Percentiles rank a stretch among this genome's conserved stretches.
Evolutionary conservation across 169 alveolate species (phyloP).

Genomic region (Cryptosporidium muris): DNA sequence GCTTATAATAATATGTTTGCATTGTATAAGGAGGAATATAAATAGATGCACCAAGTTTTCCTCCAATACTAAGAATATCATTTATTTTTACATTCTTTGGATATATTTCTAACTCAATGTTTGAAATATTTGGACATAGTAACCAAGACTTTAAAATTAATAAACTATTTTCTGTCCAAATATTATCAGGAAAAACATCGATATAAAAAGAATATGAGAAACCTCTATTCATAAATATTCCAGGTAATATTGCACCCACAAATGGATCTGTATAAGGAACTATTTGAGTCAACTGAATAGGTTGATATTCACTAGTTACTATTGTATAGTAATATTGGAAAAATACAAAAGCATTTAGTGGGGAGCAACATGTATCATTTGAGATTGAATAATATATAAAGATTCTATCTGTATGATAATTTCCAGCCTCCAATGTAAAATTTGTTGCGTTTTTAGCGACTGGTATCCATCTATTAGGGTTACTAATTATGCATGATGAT

Average conservation of each 20-base stretch:
- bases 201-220: constrained; percentile 56
- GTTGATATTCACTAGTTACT: constrained; percentile 49
- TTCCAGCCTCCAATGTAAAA: constrained; percentile 21
- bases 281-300: constrained; percentile 59
- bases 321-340: constrained; percentile 57
- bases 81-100: constrained; percentile 27
- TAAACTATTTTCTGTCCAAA: constrained; percentile 32
- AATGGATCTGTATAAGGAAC: constrained; percentile 64
- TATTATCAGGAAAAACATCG: constrained; percentile 40
- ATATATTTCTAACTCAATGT: constrained; percentile 14
- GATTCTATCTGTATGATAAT: constrained; percentile 38
- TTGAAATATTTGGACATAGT: constrained; percentile 54
- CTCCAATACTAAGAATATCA: constrained; percentile 19
- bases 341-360: constrained; percentile 40
- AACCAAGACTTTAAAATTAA: constrained; percentile 34
- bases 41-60: constrained; percentile 62
- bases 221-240: constrained; percentile 65
- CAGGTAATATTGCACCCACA: constrained; percentile 62
- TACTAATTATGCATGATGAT: constrained; percentile 38
- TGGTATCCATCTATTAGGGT: constrained; percentile 52
- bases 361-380: constrained; percentile 65
- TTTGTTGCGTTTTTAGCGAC: constrained; percentile 41
- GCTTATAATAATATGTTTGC: constrained; percentile 24
- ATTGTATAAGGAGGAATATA: constrained; percentile 40
- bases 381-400: constrained; percentile 51